Conservation (phyloP, 148 eudicot genomes). For the Dianthus caryophyllus region DNA sequence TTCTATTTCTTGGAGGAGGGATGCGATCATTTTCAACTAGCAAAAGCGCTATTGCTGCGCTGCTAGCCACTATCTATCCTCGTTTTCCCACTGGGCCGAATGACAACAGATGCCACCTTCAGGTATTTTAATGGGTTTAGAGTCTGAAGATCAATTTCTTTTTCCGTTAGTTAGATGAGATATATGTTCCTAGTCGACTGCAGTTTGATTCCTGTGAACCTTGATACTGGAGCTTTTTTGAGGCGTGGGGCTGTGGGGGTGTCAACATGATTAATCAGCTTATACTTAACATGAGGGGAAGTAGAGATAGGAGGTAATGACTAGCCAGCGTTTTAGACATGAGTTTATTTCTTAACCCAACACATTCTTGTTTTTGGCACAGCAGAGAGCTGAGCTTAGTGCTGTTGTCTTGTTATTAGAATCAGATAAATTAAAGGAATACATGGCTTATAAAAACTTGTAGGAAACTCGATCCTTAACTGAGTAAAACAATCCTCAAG, state of each 20-base stretch:
- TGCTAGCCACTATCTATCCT: conserved; percentile 84
- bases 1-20: conserved; percentile 95
- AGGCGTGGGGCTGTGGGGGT: neutral
- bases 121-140: conserved; percentile 40
- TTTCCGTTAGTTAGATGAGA: neutral
- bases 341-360: too few species aligned
- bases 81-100: conserved; percentile 92
- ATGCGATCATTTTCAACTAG: conserved; percentile 86
- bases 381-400: too few species aligned
- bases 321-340: too few species aligned
- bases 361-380: too few species aligned
- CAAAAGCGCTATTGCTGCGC: conserved; percentile 71
- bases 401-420: neutral
- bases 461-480: neutral
- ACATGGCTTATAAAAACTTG: neutral
- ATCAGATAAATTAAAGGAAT: neutral
- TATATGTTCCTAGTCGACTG: neutral
- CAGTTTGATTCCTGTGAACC: neutral
- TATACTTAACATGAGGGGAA: neutral
- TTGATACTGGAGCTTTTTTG: neutral
- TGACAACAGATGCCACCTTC: conserved; percentile 97
- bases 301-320: neutral
- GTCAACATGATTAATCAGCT: too few species aligned
- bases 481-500: neutral
- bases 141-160: neutral